Base-by-base conservation (phyloP, 768 basidiomycete species). In the Pleurotus djamor region DNA sequence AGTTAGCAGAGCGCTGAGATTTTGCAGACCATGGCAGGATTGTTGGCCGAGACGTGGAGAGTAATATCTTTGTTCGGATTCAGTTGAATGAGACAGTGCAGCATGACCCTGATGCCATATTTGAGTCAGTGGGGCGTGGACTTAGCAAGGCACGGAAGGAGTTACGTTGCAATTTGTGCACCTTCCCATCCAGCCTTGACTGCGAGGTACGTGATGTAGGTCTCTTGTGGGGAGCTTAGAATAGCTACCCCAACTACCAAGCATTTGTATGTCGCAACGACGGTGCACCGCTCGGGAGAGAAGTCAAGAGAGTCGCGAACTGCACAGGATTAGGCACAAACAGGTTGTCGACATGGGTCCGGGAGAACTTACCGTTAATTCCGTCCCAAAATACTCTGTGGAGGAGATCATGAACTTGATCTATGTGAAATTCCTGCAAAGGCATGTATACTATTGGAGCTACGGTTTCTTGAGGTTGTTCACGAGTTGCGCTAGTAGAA, bases 131-230 rank as follows among this genome's bases (percentile, higher is more conserved):
- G n/a, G 7, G 48, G 34, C 44, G 64, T 61, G 54, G 33, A 58
- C 37, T 48, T 32, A 16, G 48, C 6, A 21, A 63, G 60, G 10
- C 64, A 57, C 28, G 35, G 45, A 37, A 34, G 21, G 37, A 47
- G 71, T 71, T 65, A 90, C 91, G 87, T 88, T 35, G 89, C 91
- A 59, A 94, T 88, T 59, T 87, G 84, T 3, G 85, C 78, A 64
- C 88, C 88, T 58, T 93, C 88, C 91, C 91, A 94, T 8, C 92
- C 91, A 14, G 86, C 77, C 64, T 81, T 86, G 52, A 94, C 92
- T 41, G 80, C 87, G 13, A 94, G 78, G 62, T 92, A 94, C 16
- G 90, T 92, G 56, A 94, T 91, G 65, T 94, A 94, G 3, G 89
- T 87, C 68, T 92, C 89, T 51, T 82, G 81, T 0, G 92, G 92